Evolutionary conservation across 2,329 filamentous ascomycete genomes (phyloP).

Genomic region (Cladorrhinum sp.): DNA sequence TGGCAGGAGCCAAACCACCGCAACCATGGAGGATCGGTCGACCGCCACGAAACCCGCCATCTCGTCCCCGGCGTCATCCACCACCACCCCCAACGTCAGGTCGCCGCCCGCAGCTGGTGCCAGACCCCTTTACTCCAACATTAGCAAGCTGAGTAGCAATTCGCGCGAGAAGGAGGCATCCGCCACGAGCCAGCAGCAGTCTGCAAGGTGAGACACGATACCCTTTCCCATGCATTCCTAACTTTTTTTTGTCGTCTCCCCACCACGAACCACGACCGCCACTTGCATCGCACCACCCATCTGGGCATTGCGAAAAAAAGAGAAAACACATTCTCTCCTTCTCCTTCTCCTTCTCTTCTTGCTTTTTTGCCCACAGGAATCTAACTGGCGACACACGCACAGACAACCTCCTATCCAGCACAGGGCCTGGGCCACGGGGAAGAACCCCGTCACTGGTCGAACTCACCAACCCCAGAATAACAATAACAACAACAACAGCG

Average conservation of each 20-base stretch:
- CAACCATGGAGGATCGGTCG: slow-evolving; percentile 31
- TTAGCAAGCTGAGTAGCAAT: slow-evolving; percentile 34
- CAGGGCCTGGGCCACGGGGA: slow-evolving; percentile 32
- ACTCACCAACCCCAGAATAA: slow-evolving; percentile 27
- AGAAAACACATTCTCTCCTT: no score
- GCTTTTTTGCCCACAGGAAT: slow-evolving; percentile 4
- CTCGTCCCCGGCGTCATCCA: slow-evolving; percentile 3
- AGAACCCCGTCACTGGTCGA: slow-evolving; percentile 33
- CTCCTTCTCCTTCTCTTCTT: slow-evolving; percentile 15
- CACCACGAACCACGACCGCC: no score
- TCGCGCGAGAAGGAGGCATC: slow-evolving; percentile 27
- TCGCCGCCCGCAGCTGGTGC: slow-evolving; percentile 20
- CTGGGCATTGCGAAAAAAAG: slow-evolving; percentile 9
- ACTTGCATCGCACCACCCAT: slow-evolving; percentile 12
- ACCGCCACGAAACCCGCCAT: slow-evolving; percentile 27
- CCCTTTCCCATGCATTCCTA: slow-evolving; percentile 22
- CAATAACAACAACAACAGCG: slow-evolving; percentile 25
- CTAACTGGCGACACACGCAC: slow-evolving; percentile 15
- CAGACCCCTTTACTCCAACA: slow-evolving; percentile 28
- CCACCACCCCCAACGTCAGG: slow-evolving; percentile 20
- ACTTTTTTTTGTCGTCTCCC: slow-evolving; percentile 13
- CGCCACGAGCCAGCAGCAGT: slow-evolving; percentile 23
- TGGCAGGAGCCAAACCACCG: slow-evolving; percentile 17
- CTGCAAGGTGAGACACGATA: slow-evolving; percentile 35
- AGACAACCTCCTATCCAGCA: slow-evolving; percentile 33